Base-by-base conservation (phyloP, 352 stramenopile genomes). In the Globisporangium sylvaticum region DNA sequence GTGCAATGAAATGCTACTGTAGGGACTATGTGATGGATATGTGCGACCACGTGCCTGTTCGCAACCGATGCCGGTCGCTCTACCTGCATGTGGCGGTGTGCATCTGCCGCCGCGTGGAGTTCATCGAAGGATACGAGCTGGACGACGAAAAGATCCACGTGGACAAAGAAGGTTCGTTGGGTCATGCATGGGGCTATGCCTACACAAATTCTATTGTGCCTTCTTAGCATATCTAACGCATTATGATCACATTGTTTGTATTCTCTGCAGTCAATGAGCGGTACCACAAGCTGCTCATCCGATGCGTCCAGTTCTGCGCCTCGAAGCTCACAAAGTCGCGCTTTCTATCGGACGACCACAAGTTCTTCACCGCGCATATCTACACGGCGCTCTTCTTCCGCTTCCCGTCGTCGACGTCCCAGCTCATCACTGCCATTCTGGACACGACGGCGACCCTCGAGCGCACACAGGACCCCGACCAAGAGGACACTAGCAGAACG, bases 11-110 rank as follows among this genome's bases (percentile, higher is more conserved):
- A 52, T 50, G 32, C 4, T 65, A 24, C 22, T 46, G 24, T 61
- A 89, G 80, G 83, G 79, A 84, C 57, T 94, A 92, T 62, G 68
- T 92, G 31, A 82, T 95, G 74, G 85, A 95, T 66, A 91, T 92
- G 81, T 84, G 84, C 50, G 85, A 95, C 37, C 74, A 82, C 31
- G 82, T 95, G 50, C 83, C 87, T 1, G 75, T 89, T 42, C 83
- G 85, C 20, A 92, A 92, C 52, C 83, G 78, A 58, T 89, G 79
- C 39, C 83, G 83, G 4, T 75, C 79, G 62, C 69, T 95, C 39
- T 92, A 91, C 65, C 67, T 94, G 64, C 85, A 91, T 48, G 72
- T 80, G 39, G 80, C 83, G 5, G 74, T 75, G 48, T 95, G 88
- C 65, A 88, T 94, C 52, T 86, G 75, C 32, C 87, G 85, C 39